phyloP scores from a whole-genome alignment of 306 rosid genomes.

The Malus asiatica region DNA sequence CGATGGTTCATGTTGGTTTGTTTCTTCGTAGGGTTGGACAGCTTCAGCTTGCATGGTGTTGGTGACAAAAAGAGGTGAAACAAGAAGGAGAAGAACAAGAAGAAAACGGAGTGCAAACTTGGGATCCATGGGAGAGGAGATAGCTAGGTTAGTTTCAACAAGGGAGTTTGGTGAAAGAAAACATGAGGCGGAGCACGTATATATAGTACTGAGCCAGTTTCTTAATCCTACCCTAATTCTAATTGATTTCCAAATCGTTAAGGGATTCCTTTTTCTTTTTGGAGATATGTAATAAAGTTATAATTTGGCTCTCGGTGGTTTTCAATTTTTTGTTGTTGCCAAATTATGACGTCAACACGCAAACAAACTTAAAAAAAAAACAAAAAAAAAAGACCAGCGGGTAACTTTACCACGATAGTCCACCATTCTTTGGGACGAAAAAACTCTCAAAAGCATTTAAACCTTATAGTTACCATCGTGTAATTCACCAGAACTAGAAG shows the following conservation, averaged over 20 bases:
- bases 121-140: background rate
- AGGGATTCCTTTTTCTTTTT: background rate
- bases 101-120: background rate
- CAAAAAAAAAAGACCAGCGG: no score
- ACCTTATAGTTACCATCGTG: rapidly evolving
- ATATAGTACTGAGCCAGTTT: background rate
- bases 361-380: no score
- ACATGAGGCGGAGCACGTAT: background rate
- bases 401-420: no score
- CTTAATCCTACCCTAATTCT: background rate
- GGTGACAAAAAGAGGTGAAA: background rate
- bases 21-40: background rate
- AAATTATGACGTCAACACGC: background rate
- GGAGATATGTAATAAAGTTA: background rate
- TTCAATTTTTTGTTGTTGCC: background rate
- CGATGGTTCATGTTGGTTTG: background rate
- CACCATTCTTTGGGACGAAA: no score
- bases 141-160: background rate
- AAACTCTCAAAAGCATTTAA: no score
- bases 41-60: background rate
- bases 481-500: no score
- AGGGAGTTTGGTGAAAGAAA: background rate
- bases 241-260: background rate
- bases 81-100: background rate
- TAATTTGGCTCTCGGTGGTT: background rate